Percentiles rank a stretch among this genome's conserved stretches.
These are phyloP conservation scores for Thozetella sp. DNA, from an alignment of 495 filamentous ascomycete genomes.

Conservation along the genomic window DNA sequence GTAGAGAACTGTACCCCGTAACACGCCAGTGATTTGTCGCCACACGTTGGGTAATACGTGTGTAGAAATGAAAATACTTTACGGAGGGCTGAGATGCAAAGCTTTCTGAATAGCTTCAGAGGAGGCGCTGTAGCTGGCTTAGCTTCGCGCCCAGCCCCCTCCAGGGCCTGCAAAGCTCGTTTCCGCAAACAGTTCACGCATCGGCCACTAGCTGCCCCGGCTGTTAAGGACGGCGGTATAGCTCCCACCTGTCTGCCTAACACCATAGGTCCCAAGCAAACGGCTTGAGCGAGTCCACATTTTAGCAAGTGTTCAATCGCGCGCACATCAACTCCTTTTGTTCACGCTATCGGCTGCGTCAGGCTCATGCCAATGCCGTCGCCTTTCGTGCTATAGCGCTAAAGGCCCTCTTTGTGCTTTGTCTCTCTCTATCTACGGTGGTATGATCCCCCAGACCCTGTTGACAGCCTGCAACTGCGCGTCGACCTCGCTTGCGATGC, in stretches of 20 bases:
- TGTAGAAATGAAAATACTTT: too few relatives aligned
- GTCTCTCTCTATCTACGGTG: not conserved
- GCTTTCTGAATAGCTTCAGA: too few relatives aligned
- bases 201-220: not conserved
- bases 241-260: not conserved
- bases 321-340: constrained; percentile 1
- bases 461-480: not conserved
- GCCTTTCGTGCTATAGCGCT: not conserved
- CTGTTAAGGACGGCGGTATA: not conserved
- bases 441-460: not conserved
- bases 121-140: too few relatives aligned
- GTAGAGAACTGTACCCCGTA: too few relatives aligned
- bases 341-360: constrained; percentile 1
- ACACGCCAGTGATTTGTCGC: not conserved
- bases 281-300: constrained; percentile 1
- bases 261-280: not conserved
- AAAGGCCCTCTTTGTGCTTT: not conserved
- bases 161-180: not conserved
- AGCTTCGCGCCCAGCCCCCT: not conserved
- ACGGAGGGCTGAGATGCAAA: too few relatives aligned
- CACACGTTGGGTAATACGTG: not conserved
- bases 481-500: not conserved
- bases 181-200: not conserved
- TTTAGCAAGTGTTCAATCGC: not conserved
- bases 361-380: not conserved